Evolutionary conservation across 2,329 filamentous ascomycete species (phyloP), one percentile per base, ranked within the genome.

Genomic region (Neurospora sp.): DNA sequence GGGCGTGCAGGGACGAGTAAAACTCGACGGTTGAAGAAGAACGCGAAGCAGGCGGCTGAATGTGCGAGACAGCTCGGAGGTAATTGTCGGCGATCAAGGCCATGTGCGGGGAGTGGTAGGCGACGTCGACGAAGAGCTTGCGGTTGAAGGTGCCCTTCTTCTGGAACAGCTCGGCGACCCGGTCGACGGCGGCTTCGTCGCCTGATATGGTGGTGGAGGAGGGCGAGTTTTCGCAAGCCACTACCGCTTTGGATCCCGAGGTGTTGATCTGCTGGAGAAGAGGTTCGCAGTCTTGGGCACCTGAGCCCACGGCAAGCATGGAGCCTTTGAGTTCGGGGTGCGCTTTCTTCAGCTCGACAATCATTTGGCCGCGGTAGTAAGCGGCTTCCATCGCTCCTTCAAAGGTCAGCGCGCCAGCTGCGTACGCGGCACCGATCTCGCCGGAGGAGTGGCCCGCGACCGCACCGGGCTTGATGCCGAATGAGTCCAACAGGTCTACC

Each of bases 31-130:
- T 72, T 0, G 79, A 78, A 0, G 76, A 72, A 0, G 75, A 72
- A 37, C 69, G 68, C 10, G 67, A 67, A 1, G 79, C 76, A 1
- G 74, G 74, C 4, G 72, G 68, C 52, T 71, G 38, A 68, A 75
- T 75, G 66, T 74, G 71, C 15, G 52, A 37, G 67, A 76, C 70
- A 2, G 79, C 78, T 4, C 75, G 73, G 43, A 79, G 73, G 70
- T 85, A 85, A 1, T 80, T 79, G 2, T 82, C 79, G 1, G 83
- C 81, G 3, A 85, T 78, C 0, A 81, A 76, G 69, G 82, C 79
- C 84, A 87, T 86, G 71, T 85, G 83, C 12, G 80, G 78, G 0
- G 84, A 86, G 74, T 87, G 85, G 67, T 86, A 86, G 0, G 84
- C 84, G n/a, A 83, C 81, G 5, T 83, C 81, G 11, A 86, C 82